Conservation (phyloP, 768 basidiomycete genomes). For the Lactarius sp. region DNA sequence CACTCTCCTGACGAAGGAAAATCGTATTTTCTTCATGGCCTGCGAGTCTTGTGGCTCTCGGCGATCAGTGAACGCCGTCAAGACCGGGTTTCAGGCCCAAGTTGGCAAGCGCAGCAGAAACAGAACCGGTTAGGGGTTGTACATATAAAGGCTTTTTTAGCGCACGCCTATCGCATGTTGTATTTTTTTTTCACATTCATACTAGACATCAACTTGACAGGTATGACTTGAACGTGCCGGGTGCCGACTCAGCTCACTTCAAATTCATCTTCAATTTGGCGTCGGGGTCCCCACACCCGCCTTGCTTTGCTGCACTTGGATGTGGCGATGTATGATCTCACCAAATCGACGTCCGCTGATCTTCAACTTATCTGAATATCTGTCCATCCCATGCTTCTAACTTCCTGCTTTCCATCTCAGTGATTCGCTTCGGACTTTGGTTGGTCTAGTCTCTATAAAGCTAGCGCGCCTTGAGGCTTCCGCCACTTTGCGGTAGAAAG, state of each 20-base stretch:
- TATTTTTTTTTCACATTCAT: slow-evolving; percentile 23
- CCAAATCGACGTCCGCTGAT: slow-evolving; percentile 22
- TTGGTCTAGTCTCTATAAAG: slow-evolving; percentile 22
- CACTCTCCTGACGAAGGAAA: slow-evolving; percentile 94
- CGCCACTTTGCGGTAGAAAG: slow-evolving; percentile 11
- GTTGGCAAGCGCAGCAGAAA: slow-evolving; percentile 85
- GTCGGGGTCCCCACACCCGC: slow-evolving; percentile 11
- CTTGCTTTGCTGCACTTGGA: slow-evolving; percentile 16
- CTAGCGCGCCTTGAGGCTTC: slow-evolving; percentile 23
- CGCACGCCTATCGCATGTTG: slow-evolving; percentile 24
- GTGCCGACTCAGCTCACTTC: slow-evolving; percentile 13
- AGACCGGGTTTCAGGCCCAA: slow-evolving; percentile 98
- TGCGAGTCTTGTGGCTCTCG: slow-evolving; percentile 89
- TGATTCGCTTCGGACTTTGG: slow-evolving; percentile 21
- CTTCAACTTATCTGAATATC: slow-evolving; percentile 22
- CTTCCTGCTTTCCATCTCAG: slow-evolving; percentile 23
- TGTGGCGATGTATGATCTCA: slow-evolving; percentile 22
- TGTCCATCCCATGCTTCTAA: slow-evolving; percentile 17
- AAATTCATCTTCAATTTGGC: slow-evolving; percentile 14
- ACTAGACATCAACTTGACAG: slow-evolving; percentile 22
- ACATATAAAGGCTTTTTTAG: slow-evolving; percentile 19
- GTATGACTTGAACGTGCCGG: slow-evolving; percentile 14
- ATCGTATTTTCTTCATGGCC: slow-evolving; percentile 97
- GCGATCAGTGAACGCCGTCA: slow-evolving; percentile 93
- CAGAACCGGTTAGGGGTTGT: slow-evolving; percentile 50